Evolutionary conservation across 495 filamentous ascomycete genomes (phyloP).

Genomic region (Hypoxylon fragiforme): DNA sequence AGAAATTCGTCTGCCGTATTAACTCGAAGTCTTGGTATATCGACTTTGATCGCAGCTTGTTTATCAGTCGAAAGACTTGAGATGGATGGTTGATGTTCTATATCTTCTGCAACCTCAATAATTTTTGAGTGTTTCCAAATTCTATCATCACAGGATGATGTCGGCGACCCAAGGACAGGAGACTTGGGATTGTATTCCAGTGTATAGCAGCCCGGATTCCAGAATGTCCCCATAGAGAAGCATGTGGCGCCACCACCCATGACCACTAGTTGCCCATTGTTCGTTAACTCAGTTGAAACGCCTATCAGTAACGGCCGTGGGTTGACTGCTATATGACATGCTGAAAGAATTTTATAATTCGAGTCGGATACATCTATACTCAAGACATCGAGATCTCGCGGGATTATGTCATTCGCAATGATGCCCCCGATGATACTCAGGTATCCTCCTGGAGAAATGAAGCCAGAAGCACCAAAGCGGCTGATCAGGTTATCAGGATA

Average conservation of each 20-base stretch:
- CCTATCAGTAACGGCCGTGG: constrained; percentile 69
- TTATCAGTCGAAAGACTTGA: neutral
- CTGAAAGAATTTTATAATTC: constrained; percentile 16
- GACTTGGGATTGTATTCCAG: constrained; percentile 1
- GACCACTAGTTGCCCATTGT: constrained; percentile 56
- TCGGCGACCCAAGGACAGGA: neutral
- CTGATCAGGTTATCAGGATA: constrained; percentile 23
- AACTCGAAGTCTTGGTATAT: constrained; percentile 56
- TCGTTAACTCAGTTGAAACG: constrained; percentile 47
- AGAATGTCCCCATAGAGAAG: constrained; percentile 83
- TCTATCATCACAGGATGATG: neutral
- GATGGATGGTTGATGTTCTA: constrained; percentile 2
- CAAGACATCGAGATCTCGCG: constrained; percentile 39
- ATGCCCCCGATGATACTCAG: constrained; percentile 56
- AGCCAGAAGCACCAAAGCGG: constrained; percentile 43
- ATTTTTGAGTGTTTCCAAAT: constrained; percentile 21
- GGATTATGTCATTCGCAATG: constrained; percentile 39
- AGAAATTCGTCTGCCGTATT: constrained; percentile 59
- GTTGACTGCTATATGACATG: constrained; percentile 2
- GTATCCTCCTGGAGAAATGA: constrained; percentile 29
- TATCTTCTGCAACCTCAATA: constrained; percentile 24
- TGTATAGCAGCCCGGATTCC: constrained; percentile 63
- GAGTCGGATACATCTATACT: constrained; percentile 12
- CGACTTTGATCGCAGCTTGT: constrained; percentile 16
- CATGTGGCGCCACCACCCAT: constrained; percentile 84